Conservation (phyloP, 176 grass and related monocot species). For the Calamus simplicifolius region DNA sequence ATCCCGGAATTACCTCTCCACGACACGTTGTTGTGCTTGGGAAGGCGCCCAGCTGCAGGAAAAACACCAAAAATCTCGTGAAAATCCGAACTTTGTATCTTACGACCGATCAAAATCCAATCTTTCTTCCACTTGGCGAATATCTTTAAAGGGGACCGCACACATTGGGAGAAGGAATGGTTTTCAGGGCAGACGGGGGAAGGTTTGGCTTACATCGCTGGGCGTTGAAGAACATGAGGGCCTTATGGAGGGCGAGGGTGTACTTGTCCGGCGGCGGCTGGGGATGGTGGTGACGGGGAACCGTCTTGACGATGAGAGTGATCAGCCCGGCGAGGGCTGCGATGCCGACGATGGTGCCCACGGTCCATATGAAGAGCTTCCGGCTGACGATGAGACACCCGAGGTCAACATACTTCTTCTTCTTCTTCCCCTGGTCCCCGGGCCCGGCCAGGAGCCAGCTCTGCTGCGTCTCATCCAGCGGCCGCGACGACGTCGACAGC, state of each 20-base stretch:
- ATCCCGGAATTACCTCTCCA: conserved; percentile 77
- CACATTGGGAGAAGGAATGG: too few relatives aligned
- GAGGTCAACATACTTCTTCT: conserved; percentile 84
- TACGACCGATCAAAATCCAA: conserved; percentile 1
- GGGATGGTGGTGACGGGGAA: conserved; percentile 46
- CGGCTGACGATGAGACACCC: conserved; percentile 85
- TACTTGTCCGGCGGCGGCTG: conserved; percentile 61
- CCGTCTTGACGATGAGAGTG: conserved; percentile 58
- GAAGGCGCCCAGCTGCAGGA: conserved; percentile 70
- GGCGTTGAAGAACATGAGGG: conserved; percentile 93
- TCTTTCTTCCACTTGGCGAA: neutral
- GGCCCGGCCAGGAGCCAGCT: conserved; percentile 89
- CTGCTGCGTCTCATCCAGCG: conserved; percentile 92
- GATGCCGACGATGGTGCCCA: conserved; percentile 48
- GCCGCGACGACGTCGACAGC: conserved; percentile 38
- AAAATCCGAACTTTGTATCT: neutral
- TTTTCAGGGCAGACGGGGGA: neutral
- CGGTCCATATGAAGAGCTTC: conserved; percentile 63
- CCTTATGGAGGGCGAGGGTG: conserved; percentile 76
- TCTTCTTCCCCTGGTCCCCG: conserved; percentile 66
- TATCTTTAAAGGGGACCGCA: too few relatives aligned
- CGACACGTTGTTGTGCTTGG: conserved; percentile 71
- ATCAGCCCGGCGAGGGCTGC: conserved; percentile 48
- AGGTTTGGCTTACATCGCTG: conserved; percentile 59
- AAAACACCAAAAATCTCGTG: neutral